Conservation (phyloP, 179 eudicot species). For the Camellia oleifera region DNA sequence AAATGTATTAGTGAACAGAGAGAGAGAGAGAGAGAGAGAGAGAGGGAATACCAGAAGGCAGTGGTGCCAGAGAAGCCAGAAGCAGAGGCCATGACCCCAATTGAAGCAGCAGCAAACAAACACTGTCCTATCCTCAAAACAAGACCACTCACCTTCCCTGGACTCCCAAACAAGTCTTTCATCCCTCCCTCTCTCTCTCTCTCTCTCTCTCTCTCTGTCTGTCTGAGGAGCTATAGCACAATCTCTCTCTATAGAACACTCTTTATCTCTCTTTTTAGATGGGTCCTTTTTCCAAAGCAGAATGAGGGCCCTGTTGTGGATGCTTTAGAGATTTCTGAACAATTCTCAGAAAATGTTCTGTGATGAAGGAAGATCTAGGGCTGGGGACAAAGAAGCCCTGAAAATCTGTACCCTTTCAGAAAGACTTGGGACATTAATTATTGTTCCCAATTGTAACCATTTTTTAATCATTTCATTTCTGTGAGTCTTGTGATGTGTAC, state of each 20-base stretch:
- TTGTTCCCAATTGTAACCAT: not conserved
- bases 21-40: not conserved
- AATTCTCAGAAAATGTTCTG: constrained; percentile 7
- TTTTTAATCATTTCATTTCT: not conserved
- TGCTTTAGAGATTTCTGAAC: not conserved
- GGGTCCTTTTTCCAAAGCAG: not conserved
- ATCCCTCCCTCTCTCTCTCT: constrained; percentile 32
- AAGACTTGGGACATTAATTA: not conserved
- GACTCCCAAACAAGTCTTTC: constrained; percentile 80
- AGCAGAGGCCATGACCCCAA: constrained; percentile 67
- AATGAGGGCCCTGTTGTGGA: not conserved
- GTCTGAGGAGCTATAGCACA: not conserved
- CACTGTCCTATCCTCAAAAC: constrained; percentile 59
- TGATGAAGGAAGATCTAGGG: not conserved
- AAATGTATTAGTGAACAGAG: no score
- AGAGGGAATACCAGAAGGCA: constrained; percentile 70
- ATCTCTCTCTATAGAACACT: not conserved
- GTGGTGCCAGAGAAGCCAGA: constrained; percentile 68
- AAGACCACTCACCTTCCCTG: constrained; percentile 74
- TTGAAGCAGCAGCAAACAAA: constrained; percentile 67
- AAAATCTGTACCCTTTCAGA: constrained; percentile 2
- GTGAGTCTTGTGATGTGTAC: not conserved
- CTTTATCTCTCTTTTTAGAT: not conserved
- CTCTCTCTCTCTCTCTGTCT: not conserved
- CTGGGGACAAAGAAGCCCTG: not conserved